Percentiles rank a stretch among this genome's conserved stretches.
Evolutionary conservation across 2,329 filamentous ascomycete species (phyloP).

Genomic region (Arachnopeziza araneosa): DNA sequence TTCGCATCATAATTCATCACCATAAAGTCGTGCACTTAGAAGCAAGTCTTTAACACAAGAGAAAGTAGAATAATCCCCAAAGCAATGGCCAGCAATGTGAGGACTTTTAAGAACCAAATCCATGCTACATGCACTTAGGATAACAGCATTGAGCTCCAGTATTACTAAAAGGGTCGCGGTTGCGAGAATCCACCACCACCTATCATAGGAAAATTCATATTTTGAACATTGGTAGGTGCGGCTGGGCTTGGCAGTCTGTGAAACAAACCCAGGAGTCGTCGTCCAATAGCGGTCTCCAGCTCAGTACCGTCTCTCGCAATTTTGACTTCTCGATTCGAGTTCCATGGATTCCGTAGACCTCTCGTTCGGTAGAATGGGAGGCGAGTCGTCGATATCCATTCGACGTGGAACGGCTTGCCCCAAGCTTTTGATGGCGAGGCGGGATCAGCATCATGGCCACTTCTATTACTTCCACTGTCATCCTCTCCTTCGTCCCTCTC

Average conservation of each 20-base stretch:
- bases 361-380: conserved; percentile 86
- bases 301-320: conserved; percentile 94
- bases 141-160: background rate
- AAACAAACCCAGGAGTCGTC: conserved; percentile 73
- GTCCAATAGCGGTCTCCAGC: conserved; percentile 76
- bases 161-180: conserved; percentile 7
- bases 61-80: background rate
- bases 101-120: background rate
- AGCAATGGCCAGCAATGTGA: background rate
- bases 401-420: conserved; percentile 86
- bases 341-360: conserved; percentile 88
- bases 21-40: background rate
- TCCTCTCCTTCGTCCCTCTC: conserved; percentile 42
- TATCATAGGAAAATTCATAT: conserved; percentile 13
- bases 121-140: background rate
- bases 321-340: conserved; percentile 91
- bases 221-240: conserved; percentile 12
- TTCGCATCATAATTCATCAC: background rate
- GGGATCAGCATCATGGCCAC: conserved; percentile 34
- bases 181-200: conserved; percentile 20
- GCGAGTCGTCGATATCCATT: conserved; percentile 80
- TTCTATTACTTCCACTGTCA: conserved; percentile 32
- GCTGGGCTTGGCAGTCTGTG: conserved; percentile 41
- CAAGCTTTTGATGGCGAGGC: conserved; percentile 48
- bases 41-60: background rate